Percentiles rank a stretch among this genome's conserved stretches.
Evolutionary conservation across 495 filamentous ascomycete genomes (phyloP).

Genomic region (Xylaria acuta): DNA sequence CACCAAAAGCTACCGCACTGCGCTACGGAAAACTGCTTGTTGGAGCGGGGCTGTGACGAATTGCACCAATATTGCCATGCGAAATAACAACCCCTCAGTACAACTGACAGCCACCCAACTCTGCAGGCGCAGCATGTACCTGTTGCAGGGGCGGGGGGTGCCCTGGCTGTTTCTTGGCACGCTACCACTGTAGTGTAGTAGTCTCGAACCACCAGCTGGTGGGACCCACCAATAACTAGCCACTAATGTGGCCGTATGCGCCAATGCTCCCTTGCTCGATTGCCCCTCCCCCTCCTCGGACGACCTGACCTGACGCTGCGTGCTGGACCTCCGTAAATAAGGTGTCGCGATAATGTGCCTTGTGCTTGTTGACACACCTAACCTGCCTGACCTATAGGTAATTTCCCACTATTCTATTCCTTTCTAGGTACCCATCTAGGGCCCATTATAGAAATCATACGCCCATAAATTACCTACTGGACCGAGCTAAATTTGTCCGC

Average conservation of each 20-base stretch:
- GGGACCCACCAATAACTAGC: neutral
- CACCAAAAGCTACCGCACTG: constrained; percentile 1
- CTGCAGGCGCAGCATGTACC: constrained; percentile 1
- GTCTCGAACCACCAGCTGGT: constrained; percentile 20
- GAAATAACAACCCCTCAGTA: constrained; percentile 24
- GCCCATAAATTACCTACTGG: neutral
- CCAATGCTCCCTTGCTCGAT: constrained; percentile 9
- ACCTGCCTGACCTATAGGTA: neutral
- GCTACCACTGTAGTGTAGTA: neutral
- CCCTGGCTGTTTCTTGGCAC: neutral
- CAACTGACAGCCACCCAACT: neutral
- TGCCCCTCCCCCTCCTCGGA: constrained; percentile 26
- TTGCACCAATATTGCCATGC: constrained; percentile 19
- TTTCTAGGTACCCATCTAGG: neutral
- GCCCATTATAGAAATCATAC: neutral
- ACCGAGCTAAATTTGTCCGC: constrained; percentile 7
- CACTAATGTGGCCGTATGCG: constrained; percentile 20
- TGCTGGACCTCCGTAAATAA: neutral
- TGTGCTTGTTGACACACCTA: neutral
- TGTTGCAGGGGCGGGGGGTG: neutral
- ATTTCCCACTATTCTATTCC: neutral
- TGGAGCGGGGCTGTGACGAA: constrained; percentile 15
- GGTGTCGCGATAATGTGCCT: constrained; percentile 13
- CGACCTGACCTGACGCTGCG: neutral
- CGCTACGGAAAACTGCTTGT: constrained; percentile 4